These are phyloP conservation scores for Tricholoma furcatifolium DNA, from an alignment of 768 basidiomycete genomes.

Conservation along the genomic window DNA sequence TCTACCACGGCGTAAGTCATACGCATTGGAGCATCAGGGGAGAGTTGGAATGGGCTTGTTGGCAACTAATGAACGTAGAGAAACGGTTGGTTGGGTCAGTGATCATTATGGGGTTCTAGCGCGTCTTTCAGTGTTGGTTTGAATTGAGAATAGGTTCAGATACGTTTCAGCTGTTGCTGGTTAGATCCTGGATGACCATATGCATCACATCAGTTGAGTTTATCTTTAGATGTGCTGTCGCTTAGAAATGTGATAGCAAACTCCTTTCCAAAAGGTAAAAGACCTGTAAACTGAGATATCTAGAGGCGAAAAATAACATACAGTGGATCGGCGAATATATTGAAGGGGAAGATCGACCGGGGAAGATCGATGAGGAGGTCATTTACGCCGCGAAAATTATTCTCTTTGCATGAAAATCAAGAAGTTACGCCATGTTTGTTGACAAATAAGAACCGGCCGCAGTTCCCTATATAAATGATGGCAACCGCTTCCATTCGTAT, in stretches of 20 bases:
- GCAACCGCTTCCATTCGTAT: conserved; percentile 20
- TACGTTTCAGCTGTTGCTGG: background rate
- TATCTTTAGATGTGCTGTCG: too few species aligned
- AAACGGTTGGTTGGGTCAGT: conserved; percentile 48
- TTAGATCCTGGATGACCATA: conserved; percentile 5
- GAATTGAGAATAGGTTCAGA: conserved; percentile 13
- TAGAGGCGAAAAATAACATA: background rate
- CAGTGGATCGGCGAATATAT: background rate
- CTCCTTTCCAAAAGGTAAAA: too few species aligned
- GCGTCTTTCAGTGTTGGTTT: conserved; percentile 33
- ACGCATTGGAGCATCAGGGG: conserved; percentile 51
- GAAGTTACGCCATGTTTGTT: conserved; percentile 22
- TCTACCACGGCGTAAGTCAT: conserved; percentile 42
- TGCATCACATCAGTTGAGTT: conserved; percentile 9
- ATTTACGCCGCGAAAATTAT: background rate
- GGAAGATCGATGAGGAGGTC: conserved; percentile 25
- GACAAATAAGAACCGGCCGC: conserved; percentile 17
- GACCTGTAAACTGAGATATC: too few species aligned
- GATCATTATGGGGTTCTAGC: conserved; percentile 67
- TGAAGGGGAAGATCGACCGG: background rate
- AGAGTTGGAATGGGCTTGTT: conserved; percentile 57
- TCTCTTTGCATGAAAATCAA: conserved; percentile 14
- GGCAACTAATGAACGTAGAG: conserved; percentile 32
- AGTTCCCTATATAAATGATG: conserved; percentile 18
- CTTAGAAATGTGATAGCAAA: too few species aligned